Percentiles rank a stretch among this genome's conserved stretches.
Conservation (phyloP, 1,284 basidiomycete species). For the Boletus sp. region DNA sequence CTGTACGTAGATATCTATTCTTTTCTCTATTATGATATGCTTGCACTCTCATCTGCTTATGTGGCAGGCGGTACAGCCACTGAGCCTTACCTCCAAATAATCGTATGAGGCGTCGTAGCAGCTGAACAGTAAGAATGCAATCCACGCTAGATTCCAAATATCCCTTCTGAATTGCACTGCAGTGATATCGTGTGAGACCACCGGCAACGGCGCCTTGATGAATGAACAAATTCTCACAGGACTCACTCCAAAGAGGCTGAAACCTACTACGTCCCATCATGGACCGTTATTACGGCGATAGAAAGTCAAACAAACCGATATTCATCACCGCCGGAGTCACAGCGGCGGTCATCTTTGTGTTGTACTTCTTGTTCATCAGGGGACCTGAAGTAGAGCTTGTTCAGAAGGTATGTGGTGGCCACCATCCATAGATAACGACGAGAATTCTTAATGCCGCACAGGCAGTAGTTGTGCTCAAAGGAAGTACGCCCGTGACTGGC, state of each 20-base stretch:
- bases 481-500: conserved; percentile 57
- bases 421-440: background rate
- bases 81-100: no score
- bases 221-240: background rate
- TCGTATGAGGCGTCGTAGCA: no score
- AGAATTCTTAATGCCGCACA: conserved; percentile 1
- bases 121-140: no score
- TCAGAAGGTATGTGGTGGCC: conserved; percentile 23
- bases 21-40: conserved; percentile 20
- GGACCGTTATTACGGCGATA: conserved; percentile 23
- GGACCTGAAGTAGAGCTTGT: conserved; percentile 13
- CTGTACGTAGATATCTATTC: conserved; percentile 35
- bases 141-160: no score
- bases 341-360: conserved; percentile 16
- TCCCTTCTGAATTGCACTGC: no score
- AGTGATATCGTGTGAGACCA: no score
- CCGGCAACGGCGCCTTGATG: no score
- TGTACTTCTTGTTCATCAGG: conserved; percentile 22
- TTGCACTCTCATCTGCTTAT: background rate
- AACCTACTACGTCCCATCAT: conserved; percentile 10
- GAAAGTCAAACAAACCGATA: conserved; percentile 21
- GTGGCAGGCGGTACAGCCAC: no score
- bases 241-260: background rate
- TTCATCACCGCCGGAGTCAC: conserved; percentile 15
- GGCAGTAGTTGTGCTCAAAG: conserved; percentile 67